Evolutionary conservation across 176 grass and related monocot genomes (phyloP).

Genomic region (Musa acuminata): DNA sequence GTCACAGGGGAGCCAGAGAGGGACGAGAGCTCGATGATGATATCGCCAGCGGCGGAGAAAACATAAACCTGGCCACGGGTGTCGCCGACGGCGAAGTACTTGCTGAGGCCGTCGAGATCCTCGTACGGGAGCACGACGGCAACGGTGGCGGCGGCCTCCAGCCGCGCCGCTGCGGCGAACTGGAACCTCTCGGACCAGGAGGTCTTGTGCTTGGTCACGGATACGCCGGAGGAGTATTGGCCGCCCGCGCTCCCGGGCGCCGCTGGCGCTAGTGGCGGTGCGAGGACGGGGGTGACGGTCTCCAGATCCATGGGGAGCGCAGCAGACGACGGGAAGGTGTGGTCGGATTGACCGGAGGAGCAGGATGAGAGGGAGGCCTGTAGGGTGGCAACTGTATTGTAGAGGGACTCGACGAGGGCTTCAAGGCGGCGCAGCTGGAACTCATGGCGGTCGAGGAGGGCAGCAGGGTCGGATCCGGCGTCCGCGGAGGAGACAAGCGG

Average conservation of each 20-base stretch:
- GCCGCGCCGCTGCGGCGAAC: constrained; percentile 51
- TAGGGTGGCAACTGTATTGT: background rate
- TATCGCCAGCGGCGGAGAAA: constrained; percentile 66
- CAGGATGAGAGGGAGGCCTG: background rate
- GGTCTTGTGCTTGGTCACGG: constrained; percentile 55
- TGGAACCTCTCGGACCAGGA: constrained; percentile 70
- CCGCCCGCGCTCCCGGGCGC: background rate
- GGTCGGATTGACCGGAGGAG: background rate
- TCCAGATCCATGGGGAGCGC: background rate
- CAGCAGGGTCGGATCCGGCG: background rate
- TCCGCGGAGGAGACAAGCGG: background rate
- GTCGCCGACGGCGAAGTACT: constrained; percentile 52
- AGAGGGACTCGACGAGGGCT: background rate
- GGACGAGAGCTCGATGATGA: constrained; percentile 34
- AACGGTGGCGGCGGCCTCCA: constrained; percentile 42
- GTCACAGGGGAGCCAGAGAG: constrained; percentile 8
- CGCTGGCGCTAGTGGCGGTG: background rate
- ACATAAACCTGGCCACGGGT: constrained; percentile 36
- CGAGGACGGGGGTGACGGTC: constrained; percentile 11
- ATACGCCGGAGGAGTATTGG: constrained; percentile 16
- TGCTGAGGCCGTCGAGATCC: constrained; percentile 58
- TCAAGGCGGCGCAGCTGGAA: background rate
- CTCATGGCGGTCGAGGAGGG: constrained; percentile 1
- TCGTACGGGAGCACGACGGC: constrained; percentile 31
- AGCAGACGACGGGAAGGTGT: background rate